Evolutionary conservation across 768 basidiomycete species (phyloP), one percentile per base, ranked within the genome.

Genomic region (Tylopilus felleus): DNA sequence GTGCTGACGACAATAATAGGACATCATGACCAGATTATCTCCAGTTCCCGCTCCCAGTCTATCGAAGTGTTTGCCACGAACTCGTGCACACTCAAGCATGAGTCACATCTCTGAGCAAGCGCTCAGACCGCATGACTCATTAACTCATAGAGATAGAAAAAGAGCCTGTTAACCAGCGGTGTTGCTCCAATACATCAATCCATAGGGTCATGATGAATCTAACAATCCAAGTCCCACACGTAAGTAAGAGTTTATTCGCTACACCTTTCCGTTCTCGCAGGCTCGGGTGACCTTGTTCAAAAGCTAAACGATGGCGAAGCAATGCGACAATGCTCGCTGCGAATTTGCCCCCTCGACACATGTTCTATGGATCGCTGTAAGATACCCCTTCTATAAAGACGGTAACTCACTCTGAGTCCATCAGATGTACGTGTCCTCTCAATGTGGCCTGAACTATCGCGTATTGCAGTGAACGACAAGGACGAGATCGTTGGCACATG

Each of bases 401-500:
- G 17, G 25, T 5, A 16, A 12, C 47, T 47, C 28, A 47, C 21
- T 42, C 9, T 8, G 2, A 33, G 13, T 13, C 19, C 17, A 17
- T 16, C 3, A 60, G 53, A 40, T 27, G 8, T 28, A 3, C 22
- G 22, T 8, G 33, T 45, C n/a, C 51, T 55, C n/a, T 47, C 48
- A 1, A 25, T 29, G 4, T 54, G 40, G 36, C 58, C 55, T 1
- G 23, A 45, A n/a, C 13, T 56, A 8, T 53, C 54, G n/a, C 41
- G 25, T 17, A 33, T 56, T 23, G 53, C 33, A 5, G 54, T 51
- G 17, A 39, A 56, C 12, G 47, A 40, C 13, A 36, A 25, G 17
- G 14, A 46, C 7, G 16, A 48, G 21, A 51, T 57, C 38, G 14
- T 61, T 21, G 51, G 55, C 10, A 47, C 33, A 17, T 56, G 51